phyloP scores from a whole-genome alignment of 140 eudicot species.

The Senecio squalidus region DNA sequence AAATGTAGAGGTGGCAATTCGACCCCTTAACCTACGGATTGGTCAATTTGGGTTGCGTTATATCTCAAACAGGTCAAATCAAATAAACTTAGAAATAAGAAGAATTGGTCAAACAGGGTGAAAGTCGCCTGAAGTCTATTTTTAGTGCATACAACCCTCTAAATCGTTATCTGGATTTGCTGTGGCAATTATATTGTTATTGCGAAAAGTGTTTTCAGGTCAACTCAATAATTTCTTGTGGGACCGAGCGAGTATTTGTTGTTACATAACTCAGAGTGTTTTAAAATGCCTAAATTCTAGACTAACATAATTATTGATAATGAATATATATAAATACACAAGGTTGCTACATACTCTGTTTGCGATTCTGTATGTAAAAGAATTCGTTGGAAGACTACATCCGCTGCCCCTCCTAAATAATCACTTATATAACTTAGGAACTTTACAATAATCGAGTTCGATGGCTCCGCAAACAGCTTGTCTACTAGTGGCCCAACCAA shows the following conservation, averaged over 20 bases:
- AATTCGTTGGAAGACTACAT: constrained; percentile 56
- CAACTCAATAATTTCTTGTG: neutral
- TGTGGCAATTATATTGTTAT: too few species aligned
- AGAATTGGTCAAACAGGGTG: too few species aligned
- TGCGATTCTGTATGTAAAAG: constrained; percentile 45
- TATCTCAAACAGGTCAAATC: too few species aligned
- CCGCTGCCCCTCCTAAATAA: constrained; percentile 52
- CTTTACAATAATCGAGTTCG: constrained; percentile 69
- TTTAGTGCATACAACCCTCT: too few species aligned
- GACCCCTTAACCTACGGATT: too few species aligned
- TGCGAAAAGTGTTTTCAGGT: too few species aligned
- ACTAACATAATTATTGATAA: neutral
- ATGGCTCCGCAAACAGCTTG: constrained; percentile 75
- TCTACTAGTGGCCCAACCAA: constrained; percentile 59
- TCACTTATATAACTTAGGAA: constrained; percentile 78
- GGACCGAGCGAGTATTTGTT: neutral
- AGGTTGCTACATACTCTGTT: constrained; percentile 47
- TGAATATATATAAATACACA: constrained; percentile 5
- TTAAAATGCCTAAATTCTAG: neutral
- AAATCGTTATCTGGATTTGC: too few species aligned
- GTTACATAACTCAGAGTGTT: neutral
- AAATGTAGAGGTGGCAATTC: too few species aligned
- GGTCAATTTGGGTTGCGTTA: too few species aligned
- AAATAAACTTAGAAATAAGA: too few species aligned
- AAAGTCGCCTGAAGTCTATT: too few species aligned